phyloP scores from a whole-genome alignment of 2,329 filamentous ascomycete species.

The Paecilomyces variotii region DNA sequence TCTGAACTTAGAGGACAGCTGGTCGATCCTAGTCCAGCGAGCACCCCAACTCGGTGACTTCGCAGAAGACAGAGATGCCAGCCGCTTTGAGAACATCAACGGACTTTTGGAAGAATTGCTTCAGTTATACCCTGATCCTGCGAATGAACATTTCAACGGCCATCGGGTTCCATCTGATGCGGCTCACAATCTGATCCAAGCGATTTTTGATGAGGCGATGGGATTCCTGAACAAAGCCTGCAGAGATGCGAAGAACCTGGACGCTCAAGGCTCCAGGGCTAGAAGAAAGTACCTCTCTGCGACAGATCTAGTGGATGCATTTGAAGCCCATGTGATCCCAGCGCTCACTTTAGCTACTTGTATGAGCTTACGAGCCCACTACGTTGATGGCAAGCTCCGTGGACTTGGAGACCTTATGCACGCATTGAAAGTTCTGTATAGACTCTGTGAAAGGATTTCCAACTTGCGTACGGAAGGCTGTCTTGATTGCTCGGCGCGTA shows the following conservation, averaged over 20 bases:
- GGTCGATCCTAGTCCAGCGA: neutral
- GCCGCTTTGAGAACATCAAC: neutral
- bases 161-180: neutral
- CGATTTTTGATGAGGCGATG: conserved; percentile 6
- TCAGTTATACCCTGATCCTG: neutral
- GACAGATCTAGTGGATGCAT: conserved; percentile 9
- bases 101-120: neutral
- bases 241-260: neutral
- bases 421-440: conserved; percentile 10
- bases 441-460: conserved; percentile 9
- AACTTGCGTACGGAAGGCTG: conserved; percentile 4
- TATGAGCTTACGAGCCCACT: conserved; percentile 14
- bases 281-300: conserved; percentile 1
- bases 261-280: neutral
- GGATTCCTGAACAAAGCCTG: conserved; percentile 9
- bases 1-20: neutral
- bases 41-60: neutral
- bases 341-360: conserved; percentile 10
- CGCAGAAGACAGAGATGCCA: neutral
- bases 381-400: conserved; percentile 6
- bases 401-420: conserved; percentile 10
- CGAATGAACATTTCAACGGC: neutral
- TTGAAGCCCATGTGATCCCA: conserved; percentile 13
- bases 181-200: conserved; percentile 4
- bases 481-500: conserved; percentile 4